Base-by-base conservation (phyloP, 257 asterid genomes). In the Gynochthodes officinalis region DNA sequence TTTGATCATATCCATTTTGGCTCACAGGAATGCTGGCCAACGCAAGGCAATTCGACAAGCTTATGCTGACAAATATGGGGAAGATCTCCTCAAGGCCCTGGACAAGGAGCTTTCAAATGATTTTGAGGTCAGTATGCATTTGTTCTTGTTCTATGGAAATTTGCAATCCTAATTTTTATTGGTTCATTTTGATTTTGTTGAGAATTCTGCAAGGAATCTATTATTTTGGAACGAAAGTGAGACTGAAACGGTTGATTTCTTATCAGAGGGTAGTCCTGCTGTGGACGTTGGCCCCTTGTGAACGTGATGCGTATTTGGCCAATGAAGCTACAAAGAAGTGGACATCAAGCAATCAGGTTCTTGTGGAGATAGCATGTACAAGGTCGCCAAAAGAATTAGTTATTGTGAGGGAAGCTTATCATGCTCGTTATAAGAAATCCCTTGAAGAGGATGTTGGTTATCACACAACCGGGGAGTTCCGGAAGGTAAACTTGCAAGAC, bases 371-470 rank as follows among this genome's bases (percentile, higher is more conserved):
- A 73, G 96, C 97, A 11, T 93, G 98, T 42, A 74, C 96, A 3
- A 89, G 98, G 82, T 85, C 94, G 50, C 89, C 98, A 2, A 86
- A 89, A 64, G 92, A 91, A 5, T 58, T 89, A 80, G 75, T 89
- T 80, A 79, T 71, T 42, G 94, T 80, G 1, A 84, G 90, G 81
- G 92, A 93, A 53, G 98, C 98, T 49, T 91, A 93, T 75, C 98
- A 93, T 75, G 90, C 86, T 79, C 90, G 92, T 78, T 88, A 70
- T 40, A 92, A 88, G 89, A 92, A 67, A 76, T 90, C 96, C 5
- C 89, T 92, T 0, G 96, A 92, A 84, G 98, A 92, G 78, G 98
- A 90, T 52, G 98, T 92, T 80, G 89, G 96, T 27, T 74, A 86
- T 76, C 98, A 92, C 88, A 90, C 96, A 0, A 69, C 93, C 1